phyloP scores from a whole-genome alignment of 108 stramenopile species.

The Skeletonema grethae region DNA sequence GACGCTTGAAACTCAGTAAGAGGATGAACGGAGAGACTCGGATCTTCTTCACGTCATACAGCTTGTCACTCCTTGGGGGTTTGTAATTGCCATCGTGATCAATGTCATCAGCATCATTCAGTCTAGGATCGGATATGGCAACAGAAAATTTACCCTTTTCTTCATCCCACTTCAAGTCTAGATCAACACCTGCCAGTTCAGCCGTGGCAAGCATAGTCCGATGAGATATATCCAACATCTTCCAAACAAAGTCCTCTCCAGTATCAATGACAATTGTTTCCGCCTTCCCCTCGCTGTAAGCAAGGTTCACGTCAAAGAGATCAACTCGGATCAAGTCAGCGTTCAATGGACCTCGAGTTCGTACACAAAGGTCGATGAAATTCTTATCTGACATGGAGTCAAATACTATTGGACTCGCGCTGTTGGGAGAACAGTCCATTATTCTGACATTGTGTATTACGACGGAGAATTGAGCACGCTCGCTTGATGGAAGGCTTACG shows the following conservation, averaged over 20 bases:
- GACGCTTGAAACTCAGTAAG: conserved; percentile 76
- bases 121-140: conserved; percentile 50
- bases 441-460: conserved; percentile 74
- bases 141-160: conserved; percentile 69
- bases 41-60: conserved; percentile 71
- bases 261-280: conserved; percentile 75
- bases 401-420: conserved; percentile 68
- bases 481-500: conserved; percentile 41
- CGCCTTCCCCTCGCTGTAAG: conserved; percentile 65
- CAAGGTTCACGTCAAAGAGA: conserved; percentile 77
- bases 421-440: conserved; percentile 70
- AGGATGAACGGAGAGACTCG: conserved; percentile 78
- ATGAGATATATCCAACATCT: conserved; percentile 73
- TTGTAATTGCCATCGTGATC: conserved; percentile 55
- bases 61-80: conserved; percentile 67
- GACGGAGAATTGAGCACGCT: conserved; percentile 76
- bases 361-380: conserved; percentile 81
- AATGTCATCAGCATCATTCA: conserved; percentile 43
- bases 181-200: conserved; percentile 66
- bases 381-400: conserved; percentile 66
- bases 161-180: conserved; percentile 72
- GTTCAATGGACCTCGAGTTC: conserved; percentile 68
- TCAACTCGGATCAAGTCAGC: conserved; percentile 78
- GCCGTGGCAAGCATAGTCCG: conserved; percentile 70
- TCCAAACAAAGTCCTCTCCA: conserved; percentile 86